phyloP scores from a whole-genome alignment of 345 rosid genomes.

The Alliaria petiolata region DNA sequence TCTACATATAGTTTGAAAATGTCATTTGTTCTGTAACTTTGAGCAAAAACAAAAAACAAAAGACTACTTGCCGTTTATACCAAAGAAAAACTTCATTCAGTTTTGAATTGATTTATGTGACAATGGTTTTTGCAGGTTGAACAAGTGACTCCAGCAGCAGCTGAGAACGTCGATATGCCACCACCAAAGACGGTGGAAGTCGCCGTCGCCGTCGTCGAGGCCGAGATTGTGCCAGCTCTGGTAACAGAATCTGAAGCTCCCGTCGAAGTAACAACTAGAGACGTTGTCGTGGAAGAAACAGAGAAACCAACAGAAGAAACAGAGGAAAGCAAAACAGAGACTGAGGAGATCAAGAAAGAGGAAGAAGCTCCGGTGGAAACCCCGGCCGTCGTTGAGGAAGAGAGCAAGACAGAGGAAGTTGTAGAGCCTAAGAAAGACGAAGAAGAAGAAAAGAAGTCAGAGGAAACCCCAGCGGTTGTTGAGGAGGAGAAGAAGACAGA shows the following conservation, averaged over 20 bases:
- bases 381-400: slow-evolving; percentile 16
- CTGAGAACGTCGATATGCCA: slow-evolving; percentile 30
- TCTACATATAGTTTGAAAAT: not conserved
- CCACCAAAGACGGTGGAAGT: slow-evolving; percentile 18
- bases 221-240: slow-evolving; percentile 16
- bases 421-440: slow-evolving; percentile 19
- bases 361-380: slow-evolving; percentile 26
- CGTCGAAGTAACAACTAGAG: slow-evolving; percentile 20
- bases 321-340: slow-evolving; percentile 13
- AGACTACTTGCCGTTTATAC: slow-evolving; percentile 7
- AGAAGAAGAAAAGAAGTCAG: slow-evolving; percentile 24
- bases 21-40: not conserved
- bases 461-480: slow-evolving; percentile 24
- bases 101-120: not conserved
- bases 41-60: not conserved
- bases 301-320: slow-evolving; percentile 10
- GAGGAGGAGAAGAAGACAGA: slow-evolving; percentile 19
- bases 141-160: slow-evolving; percentile 27
- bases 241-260: slow-evolving; percentile 21
- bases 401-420: slow-evolving; percentile 18
- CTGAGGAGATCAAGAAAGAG: slow-evolving; percentile 19
- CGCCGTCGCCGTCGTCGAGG: not conserved
- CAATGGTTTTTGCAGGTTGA: slow-evolving; percentile 29
- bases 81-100: not conserved
- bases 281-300: slow-evolving; percentile 19